A percentile compares a stretch with the other conserved stretches of the same genome.
These are phyloP conservation scores for Pontederia crassipes DNA, from an alignment of 176 grass and related monocot species.

Conservation along the genomic window DNA sequence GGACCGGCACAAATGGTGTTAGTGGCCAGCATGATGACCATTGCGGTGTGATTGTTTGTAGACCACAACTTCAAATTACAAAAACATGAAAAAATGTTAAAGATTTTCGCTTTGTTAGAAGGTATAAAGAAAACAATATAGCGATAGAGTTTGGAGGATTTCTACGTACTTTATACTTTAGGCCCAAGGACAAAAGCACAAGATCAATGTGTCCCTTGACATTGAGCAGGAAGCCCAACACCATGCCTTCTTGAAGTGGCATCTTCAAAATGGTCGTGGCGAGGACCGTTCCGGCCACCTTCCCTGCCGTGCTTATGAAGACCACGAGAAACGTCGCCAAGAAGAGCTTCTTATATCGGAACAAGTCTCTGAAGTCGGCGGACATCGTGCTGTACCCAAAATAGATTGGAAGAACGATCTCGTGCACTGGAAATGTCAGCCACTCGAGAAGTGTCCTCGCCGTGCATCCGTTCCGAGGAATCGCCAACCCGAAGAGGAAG, in stretches of 20 bases:
- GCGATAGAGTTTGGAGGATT: not conserved
- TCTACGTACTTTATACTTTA: conserved; percentile 8
- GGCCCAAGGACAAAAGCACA: conserved; percentile 32
- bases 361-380: conserved; percentile 31
- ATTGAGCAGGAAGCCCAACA: conserved; percentile 60
- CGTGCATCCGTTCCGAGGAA: conserved; percentile 49
- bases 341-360: not conserved
- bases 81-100: too few species aligned
- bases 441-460: conserved; percentile 42
- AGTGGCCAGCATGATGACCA: not conserved
- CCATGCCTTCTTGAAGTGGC: conserved; percentile 26
- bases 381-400: conserved; percentile 34
- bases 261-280: conserved; percentile 22
- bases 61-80: not conserved
- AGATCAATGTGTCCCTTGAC: conserved; percentile 63
- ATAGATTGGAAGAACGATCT: conserved; percentile 52
- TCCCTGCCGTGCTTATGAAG: conserved; percentile 34
- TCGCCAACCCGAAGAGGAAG: conserved; percentile 52
- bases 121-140: not conserved
- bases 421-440: conserved; percentile 47
- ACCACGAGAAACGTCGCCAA: conserved; percentile 14
- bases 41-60: not conserved
- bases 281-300: conserved; percentile 46
- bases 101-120: not conserved
- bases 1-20: conserved; percentile 2